Percentiles rank a stretch among this genome's conserved stretches.
These are phyloP conservation scores for Penicillium longicatenatum DNA, from an alignment of 495 filamentous ascomycete species.

Conservation along the genomic window DNA sequence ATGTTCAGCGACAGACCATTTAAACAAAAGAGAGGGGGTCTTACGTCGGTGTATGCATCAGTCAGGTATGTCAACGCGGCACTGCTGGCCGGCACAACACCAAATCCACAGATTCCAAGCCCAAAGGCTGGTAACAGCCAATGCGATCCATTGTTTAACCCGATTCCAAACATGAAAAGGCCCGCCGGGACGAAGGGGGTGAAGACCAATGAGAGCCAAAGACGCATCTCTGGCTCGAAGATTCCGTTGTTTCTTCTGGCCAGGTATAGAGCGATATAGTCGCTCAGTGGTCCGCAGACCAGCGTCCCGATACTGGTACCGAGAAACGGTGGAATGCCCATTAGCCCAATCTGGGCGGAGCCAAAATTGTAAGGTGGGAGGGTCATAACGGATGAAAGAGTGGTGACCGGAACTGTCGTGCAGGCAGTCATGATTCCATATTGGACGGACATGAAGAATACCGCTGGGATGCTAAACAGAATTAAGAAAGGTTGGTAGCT, in stretches of 20 bases:
- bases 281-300: conserved; percentile 36
- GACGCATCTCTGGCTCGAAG: conserved; percentile 40
- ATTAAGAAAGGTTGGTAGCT: conserved; percentile 30
- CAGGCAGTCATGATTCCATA: conserved; percentile 38
- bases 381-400: conserved; percentile 34
- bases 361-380: conserved; percentile 41
- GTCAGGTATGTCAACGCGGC: conserved; percentile 37
- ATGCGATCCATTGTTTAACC: conserved; percentile 28
- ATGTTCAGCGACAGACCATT: neutral
- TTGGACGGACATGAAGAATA: conserved; percentile 37
- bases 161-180: conserved; percentile 37
- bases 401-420: conserved; percentile 32
- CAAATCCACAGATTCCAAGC: conserved; percentile 26
- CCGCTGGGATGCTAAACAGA: conserved; percentile 31
- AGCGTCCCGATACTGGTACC: conserved; percentile 36
- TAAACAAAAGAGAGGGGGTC: neutral
- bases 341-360: conserved; percentile 37
- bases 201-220: conserved; percentile 29
- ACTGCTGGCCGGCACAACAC: conserved; percentile 27
- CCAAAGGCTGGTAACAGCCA: conserved; percentile 35
- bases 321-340: conserved; percentile 39
- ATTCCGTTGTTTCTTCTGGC: conserved; percentile 37
- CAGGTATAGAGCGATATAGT: conserved; percentile 30
- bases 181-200: conserved; percentile 29
- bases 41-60: conserved; percentile 39